These are phyloP conservation scores for Psidium friedrichsthalianum DNA, from an alignment of 345 rosid genomes.

Conservation along the genomic window DNA sequence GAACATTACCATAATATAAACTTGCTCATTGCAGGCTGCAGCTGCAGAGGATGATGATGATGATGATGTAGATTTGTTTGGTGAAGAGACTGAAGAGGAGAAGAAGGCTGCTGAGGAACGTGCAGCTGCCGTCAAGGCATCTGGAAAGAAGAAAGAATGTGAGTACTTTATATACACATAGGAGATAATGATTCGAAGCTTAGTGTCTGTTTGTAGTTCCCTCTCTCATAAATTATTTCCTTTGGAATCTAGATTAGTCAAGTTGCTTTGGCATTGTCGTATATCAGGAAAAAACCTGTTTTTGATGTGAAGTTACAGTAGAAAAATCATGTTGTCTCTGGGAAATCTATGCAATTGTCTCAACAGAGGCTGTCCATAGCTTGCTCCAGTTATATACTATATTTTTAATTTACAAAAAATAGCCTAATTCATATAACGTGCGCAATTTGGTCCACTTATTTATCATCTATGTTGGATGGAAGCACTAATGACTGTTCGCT, in stretches of 20 bases:
- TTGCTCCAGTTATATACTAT: background rate
- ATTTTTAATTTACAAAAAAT: background rate
- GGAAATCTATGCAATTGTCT: background rate
- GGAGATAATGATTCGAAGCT: background rate
- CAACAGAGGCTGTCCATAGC: background rate
- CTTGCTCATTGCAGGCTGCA: slow-evolving; percentile 3
- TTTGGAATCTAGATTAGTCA: background rate
- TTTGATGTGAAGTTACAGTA: background rate
- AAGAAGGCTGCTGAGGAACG: slow-evolving; percentile 3
- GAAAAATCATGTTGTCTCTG: no score
- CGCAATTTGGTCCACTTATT: background rate
- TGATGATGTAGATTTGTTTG: slow-evolving; percentile 7
- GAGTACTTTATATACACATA: background rate
- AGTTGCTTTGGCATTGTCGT: background rate
- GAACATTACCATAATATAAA: background rate
- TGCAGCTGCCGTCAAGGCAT: slow-evolving; percentile 2
- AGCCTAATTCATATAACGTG: background rate
- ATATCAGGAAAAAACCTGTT: background rate
- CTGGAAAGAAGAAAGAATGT: slow-evolving; percentile 14
- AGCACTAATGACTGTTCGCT: background rate
- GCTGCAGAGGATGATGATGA: slow-evolving; percentile 7
- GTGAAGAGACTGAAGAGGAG: slow-evolving; percentile 11
- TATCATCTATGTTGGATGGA: background rate
- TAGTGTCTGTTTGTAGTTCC: background rate
- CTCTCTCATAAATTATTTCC: background rate